Evolutionary conservation across 176 grass and related monocot species (phyloP), one percentile per base, ranked within the genome.

Genomic region (Themeda triandra): DNA sequence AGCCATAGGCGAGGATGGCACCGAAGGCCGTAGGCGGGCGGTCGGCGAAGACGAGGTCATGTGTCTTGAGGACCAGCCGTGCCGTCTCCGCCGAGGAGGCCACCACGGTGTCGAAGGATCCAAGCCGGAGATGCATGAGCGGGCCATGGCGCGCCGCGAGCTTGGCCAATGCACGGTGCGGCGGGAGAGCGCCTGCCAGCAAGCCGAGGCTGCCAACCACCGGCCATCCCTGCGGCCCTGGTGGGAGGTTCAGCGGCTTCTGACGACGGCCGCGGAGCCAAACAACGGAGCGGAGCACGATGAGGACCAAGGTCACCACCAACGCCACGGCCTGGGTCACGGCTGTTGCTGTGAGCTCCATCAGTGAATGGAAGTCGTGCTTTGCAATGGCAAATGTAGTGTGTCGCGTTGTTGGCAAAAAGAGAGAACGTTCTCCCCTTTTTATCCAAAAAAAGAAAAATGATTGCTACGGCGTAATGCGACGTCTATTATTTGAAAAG

Each of bases 81-180:
- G 89, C 89, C 5, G 73, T 31, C 10, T 49, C 86, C 21, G 85
- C 83, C 46, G 92, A 91, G 23, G 92, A 75, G 6, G 78, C 92
- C 24, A 94, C 86, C 54, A 94, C 65, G 89, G 70, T 53, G 65
- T 80, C 73, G 78, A 80, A 81, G 75, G 92, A 91, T 35, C 92
- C 92, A 19, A 91, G 87, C 6, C 82, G 86, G 63, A 91, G 89
- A 80, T 80, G 71, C 86, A 94, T 89, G 74, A 94, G 83, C 15
- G 86, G 68, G 28, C 92, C 92, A 66, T 94, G 82, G 64, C 90
- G 80, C 51, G 81, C 54, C 2, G 86, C 76, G 29, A 86, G 62
- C 40, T 41, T 62, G 45, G 84, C 79, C 10, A 94, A 62, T 4
- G 83, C 90, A 71, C 89, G 86, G 86, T 89, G 82, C 14, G 85